Evolutionary conservation across 352 stramenopile species (phyloP).

Genomic region (Phytophthora europaea): DNA sequence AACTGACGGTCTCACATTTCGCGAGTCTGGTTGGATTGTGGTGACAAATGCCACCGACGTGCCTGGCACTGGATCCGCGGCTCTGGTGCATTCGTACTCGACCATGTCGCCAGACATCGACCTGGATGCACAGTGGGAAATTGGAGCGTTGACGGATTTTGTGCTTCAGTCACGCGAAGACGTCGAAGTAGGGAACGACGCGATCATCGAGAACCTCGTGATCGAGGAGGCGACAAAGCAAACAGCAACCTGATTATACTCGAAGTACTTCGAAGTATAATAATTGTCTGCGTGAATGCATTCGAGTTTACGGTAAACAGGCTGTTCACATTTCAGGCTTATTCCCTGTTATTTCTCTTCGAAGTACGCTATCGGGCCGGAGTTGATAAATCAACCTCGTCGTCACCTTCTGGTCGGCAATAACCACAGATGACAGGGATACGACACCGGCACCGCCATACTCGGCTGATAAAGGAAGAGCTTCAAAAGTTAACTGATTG

Average conservation of each 20-base stretch:
- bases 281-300: too few species aligned
- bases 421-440: not conserved
- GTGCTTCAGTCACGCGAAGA: slow-evolving; percentile 41
- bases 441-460: not conserved
- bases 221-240: slow-evolving; percentile 26
- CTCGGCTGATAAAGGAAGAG: too few species aligned
- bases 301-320: too few species aligned
- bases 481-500: too few species aligned
- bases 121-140: slow-evolving; percentile 44
- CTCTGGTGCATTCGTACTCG: slow-evolving; percentile 40
- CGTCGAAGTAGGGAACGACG: slow-evolving; percentile 35
- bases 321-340: too few species aligned
- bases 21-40: slow-evolving; percentile 43
- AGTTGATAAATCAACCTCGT: not conserved
- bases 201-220: slow-evolving; percentile 34
- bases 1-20: slow-evolving; percentile 27
- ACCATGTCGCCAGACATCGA: slow-evolving; percentile 36
- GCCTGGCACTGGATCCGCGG: slow-evolving; percentile 19
- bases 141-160: slow-evolving; percentile 55
- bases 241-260: not conserved
- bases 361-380: too few species aligned
- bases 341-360: too few species aligned
- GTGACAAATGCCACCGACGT: slow-evolving; percentile 31
- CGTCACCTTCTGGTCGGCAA: not conserved
- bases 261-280: too few species aligned